Evolutionary conservation across 2,329 filamentous ascomycete species (phyloP), one percentile per base, ranked within the genome.

Genomic region (Hymenoscyphus linearis): DNA sequence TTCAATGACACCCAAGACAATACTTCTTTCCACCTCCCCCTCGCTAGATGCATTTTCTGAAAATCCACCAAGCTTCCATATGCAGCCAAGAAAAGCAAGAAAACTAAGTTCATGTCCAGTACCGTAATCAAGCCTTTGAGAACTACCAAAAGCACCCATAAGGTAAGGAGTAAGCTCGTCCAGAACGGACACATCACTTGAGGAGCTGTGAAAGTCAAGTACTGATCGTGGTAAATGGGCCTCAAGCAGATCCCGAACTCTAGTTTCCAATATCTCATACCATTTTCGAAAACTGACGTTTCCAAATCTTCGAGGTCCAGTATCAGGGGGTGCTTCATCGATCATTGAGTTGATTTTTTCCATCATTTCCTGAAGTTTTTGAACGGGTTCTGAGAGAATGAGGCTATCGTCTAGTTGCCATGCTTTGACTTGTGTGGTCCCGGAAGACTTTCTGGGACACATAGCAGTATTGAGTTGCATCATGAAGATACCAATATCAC

Each of bases 71-170:
- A 99, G 79, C 74, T 96, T 97, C 93, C 93, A 99, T 4, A 99
- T 79, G 62, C 89, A 87, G 4, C 86, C 93, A 5, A 99, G 74
- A 65, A 99, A 99, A 1, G 95, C 93, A 7, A 98, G 75, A 70
- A 99, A 99, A 75, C 90, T 96, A 57, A 99, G 78, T 72, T 99
- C 95, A 74, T 99, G 95, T 0, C 95, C 95, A 0, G 95, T 98
- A 1, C 95, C 95, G 72, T 97, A 99, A 76, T 99, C 95, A 27
- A 99, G 79, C 59, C 95, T 81, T 70, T 97, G 91, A 0, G 90
- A 76, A 71, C 92, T 98, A 3, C 95, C 95, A 75, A 96, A 97
- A 4, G 84, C 85, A 14, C 92, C 93, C 3, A 96, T 74, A 1
- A 99, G 82, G 73, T 99, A 99, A 50, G 84, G 81, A 61, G 79